phyloP scores from a whole-genome alignment of 1,139 yeast species.

The Scheffersomyces illinoinensis region DNA sequence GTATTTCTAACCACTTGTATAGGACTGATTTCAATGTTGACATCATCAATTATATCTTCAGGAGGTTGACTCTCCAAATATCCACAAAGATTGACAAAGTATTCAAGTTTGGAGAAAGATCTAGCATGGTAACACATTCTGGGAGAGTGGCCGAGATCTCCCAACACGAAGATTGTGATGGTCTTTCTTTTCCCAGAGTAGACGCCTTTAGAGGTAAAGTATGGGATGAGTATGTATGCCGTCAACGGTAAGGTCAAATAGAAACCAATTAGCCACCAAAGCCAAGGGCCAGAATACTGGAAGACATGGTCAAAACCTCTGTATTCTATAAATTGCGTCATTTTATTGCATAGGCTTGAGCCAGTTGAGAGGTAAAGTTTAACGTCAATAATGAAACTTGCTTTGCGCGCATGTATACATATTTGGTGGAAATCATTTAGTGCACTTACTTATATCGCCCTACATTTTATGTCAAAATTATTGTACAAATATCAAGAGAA shows the following conservation, averaged over 20 bases:
- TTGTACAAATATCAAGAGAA: not conserved
- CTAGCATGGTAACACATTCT: constrained; percentile 90
- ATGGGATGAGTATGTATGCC: constrained; percentile 39
- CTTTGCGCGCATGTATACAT: not conserved
- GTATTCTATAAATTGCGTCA: constrained; percentile 20
- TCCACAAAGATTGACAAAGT: constrained; percentile 83
- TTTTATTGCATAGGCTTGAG: constrained; percentile 3
- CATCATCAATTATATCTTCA: constrained; percentile 47
- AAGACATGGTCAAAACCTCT: constrained; percentile 30
- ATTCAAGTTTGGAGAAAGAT: constrained; percentile 69
- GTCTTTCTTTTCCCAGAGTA: constrained; percentile 39
- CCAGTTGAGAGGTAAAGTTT: not conserved
- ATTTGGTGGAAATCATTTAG: not conserved
- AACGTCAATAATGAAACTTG: not conserved
- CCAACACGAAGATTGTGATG: constrained; percentile 79
- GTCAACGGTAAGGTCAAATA: constrained; percentile 37
- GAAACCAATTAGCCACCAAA: constrained; percentile 36
- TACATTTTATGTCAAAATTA: not conserved
- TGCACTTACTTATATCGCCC: not conserved
- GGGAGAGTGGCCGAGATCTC: constrained; percentile 95
- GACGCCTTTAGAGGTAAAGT: constrained; percentile 18
- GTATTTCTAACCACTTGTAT: constrained; percentile 50
- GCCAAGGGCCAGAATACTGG: constrained; percentile 37
- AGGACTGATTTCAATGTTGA: constrained; percentile 52
- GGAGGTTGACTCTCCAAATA: constrained; percentile 67